A percentile compares a stretch with the other conserved stretches of the same genome.
phyloP scores from a whole-genome alignment of 441 rosid species.

The Isatis lusitanica region DNA sequence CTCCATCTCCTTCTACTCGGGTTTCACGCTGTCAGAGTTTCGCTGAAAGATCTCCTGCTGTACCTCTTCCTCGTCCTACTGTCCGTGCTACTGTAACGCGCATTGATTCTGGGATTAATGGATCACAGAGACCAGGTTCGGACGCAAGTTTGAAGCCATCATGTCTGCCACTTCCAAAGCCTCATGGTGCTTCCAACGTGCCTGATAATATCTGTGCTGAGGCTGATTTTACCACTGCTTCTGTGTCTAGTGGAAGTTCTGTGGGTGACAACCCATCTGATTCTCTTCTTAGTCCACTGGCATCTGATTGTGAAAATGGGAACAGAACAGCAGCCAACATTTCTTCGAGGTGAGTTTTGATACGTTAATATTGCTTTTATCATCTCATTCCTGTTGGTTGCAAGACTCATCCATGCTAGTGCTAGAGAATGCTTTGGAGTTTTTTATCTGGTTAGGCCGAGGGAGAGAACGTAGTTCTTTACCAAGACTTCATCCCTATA shows the following conservation, averaged over 20 bases:
- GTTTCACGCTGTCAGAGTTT: constrained; percentile 75
- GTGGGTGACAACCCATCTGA: constrained; percentile 61
- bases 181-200: constrained; percentile 42
- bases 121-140: constrained; percentile 42
- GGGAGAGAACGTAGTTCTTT: neutral
- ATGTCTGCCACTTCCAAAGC: constrained; percentile 58
- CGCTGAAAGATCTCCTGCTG: constrained; percentile 63
- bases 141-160: constrained; percentile 44
- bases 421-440: neutral
- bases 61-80: constrained; percentile 73
- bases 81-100: constrained; percentile 38
- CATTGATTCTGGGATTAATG: constrained; percentile 49
- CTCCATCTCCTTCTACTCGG: constrained; percentile 62
- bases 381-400: neutral
- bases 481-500: neutral
- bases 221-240: constrained; percentile 59
- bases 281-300: constrained; percentile 62
- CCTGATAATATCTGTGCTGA: constrained; percentile 45
- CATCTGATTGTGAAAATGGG: constrained; percentile 67
- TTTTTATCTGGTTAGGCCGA: neutral
- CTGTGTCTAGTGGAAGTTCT: constrained; percentile 58
- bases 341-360: constrained; percentile 52
- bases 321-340: constrained; percentile 49
- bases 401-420: neutral
- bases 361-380: neutral